A percentile compares a stretch with the other conserved stretches of the same genome.
phyloP scores from a whole-genome alignment of 768 basidiomycete species.

The Pholiota microspora region DNA sequence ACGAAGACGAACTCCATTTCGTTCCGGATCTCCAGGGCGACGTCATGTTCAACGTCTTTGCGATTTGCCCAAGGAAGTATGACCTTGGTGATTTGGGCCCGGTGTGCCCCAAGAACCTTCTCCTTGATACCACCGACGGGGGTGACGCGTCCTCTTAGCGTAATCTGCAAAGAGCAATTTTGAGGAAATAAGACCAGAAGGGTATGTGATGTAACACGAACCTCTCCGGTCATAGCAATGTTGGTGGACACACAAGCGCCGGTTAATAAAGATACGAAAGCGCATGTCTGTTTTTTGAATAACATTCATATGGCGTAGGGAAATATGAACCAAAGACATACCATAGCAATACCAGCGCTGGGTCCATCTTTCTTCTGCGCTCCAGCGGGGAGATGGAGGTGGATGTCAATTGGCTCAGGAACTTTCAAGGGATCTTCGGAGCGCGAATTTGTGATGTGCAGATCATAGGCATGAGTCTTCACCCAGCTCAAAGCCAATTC shows the following conservation, averaged over 20 bases:
- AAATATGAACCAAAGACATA: slow-evolving; percentile 27
- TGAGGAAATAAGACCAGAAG: too few species aligned
- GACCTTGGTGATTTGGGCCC: slow-evolving; percentile 79
- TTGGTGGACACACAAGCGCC: slow-evolving; percentile 70
- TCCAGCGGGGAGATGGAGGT: slow-evolving; percentile 86
- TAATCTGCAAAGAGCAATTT: slow-evolving; percentile 58
- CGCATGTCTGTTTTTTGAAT: slow-evolving; percentile 56
- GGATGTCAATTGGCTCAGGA: slow-evolving; percentile 74
- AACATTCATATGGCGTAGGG: background rate
- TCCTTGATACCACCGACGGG: slow-evolving; percentile 92
- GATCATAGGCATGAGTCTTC: slow-evolving; percentile 77
- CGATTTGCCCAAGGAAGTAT: slow-evolving; percentile 83
- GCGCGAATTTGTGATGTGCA: slow-evolving; percentile 70
- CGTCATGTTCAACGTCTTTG: slow-evolving; percentile 86
- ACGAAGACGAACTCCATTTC: slow-evolving; percentile 86
- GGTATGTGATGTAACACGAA: slow-evolving; percentile 24
- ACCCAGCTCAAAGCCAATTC: slow-evolving; percentile 93
- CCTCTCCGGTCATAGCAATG: slow-evolving; percentile 91
- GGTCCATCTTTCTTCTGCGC: slow-evolving; percentile 95
- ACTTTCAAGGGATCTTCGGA: slow-evolving; percentile 74
- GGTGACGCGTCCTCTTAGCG: slow-evolving; percentile 76
- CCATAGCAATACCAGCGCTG: slow-evolving; percentile 88
- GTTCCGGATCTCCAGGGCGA: slow-evolving; percentile 66
- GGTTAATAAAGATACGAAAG: slow-evolving; percentile 82
- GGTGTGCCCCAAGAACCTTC: slow-evolving; percentile 87